Evolutionary conservation across 305 asterid species (phyloP).

Genomic region (Fraxinus angustifolia): DNA sequence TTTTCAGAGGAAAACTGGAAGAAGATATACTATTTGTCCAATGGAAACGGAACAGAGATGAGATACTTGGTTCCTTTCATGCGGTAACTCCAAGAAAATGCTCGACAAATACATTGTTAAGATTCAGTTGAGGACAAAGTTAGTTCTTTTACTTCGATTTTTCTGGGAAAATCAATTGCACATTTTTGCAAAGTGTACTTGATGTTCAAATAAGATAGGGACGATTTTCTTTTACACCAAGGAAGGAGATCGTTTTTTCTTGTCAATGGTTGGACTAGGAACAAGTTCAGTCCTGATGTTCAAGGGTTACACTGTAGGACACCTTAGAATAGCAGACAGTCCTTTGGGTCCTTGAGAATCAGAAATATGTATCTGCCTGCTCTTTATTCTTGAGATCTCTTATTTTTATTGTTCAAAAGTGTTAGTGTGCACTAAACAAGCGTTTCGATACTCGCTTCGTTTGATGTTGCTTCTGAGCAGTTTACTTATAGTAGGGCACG

Average conservation of each 20-base stretch:
- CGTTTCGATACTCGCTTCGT: background rate
- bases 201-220: background rate
- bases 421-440: background rate
- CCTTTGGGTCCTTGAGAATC: background rate
- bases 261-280: background rate
- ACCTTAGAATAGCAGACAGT: background rate
- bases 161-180: background rate
- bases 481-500: too few species aligned
- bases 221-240: background rate
- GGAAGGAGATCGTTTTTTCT: background rate
- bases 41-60: conserved; percentile 95
- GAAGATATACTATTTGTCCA: conserved; percentile 76
- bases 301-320: background rate
- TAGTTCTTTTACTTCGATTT: background rate
- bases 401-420: too few species aligned
- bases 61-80: conserved; percentile 77
- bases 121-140: background rate
- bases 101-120: background rate
- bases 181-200: background rate
- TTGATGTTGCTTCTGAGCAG: background rate
- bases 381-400: background rate
- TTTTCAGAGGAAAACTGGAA: conserved; percentile 90
- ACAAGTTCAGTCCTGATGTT: background rate
- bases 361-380: background rate
- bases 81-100: conserved; percentile 40